These are phyloP conservation scores for Talaromyces sp. DNA, from an alignment of 2,329 filamentous ascomycete species.

Conservation along the genomic window DNA sequence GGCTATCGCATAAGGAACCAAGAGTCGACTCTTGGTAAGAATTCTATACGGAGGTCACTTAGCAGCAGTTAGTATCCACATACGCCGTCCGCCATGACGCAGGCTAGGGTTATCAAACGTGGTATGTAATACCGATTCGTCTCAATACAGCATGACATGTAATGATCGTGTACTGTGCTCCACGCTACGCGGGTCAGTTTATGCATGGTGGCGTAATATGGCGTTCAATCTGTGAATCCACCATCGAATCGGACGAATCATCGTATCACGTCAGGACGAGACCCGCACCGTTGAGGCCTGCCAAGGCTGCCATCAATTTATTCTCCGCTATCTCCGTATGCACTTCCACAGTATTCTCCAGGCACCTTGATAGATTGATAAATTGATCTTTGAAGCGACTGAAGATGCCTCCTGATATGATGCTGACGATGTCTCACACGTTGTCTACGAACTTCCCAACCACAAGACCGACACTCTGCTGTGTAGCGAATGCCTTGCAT, in stretches of 20 bases:
- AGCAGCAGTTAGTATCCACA: too few relatives aligned
- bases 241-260: neutral
- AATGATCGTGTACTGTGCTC: too few relatives aligned
- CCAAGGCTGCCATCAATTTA: neutral
- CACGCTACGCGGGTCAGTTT: too few relatives aligned
- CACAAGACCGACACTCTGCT: neutral
- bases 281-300: neutral
- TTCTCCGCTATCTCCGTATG: neutral
- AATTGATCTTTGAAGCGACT: neutral
- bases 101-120: neutral
- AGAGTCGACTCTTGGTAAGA: too few relatives aligned
- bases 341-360: neutral
- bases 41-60: too few relatives aligned
- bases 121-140: neutral
- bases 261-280: neutral
- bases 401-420: neutral
- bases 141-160: neutral
- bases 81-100: too few relatives aligned
- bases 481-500: neutral
- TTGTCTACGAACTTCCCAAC: neutral
- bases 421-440: neutral
- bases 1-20: neutral
- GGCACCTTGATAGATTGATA: neutral
- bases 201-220: neutral
- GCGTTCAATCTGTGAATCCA: neutral